Conservation (phyloP, 1,284 basidiomycete genomes). For the Melampsora larici-populina region DNA sequence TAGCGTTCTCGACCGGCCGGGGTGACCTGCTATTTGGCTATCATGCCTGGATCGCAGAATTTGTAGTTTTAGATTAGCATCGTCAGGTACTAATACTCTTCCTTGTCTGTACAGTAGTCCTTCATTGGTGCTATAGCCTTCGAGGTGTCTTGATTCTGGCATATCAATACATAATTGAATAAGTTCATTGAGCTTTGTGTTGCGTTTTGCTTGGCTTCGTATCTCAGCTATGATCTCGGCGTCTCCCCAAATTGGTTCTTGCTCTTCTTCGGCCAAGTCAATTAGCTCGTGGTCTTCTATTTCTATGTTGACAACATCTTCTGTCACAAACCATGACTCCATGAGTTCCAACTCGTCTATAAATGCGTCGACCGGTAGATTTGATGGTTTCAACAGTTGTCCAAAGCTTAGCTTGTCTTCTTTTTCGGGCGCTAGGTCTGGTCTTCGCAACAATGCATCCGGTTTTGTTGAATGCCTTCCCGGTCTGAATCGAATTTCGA, state of each 20-base stretch:
- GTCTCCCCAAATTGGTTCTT: neutral
- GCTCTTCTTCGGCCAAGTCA: neutral
- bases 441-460: neutral
- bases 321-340: neutral
- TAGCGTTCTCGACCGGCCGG: neutral
- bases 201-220: neutral
- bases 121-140: neutral
- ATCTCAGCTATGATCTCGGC: neutral
- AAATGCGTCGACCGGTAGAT: neutral
- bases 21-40: no score
- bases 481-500: neutral
- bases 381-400: neutral
- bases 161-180: no score
- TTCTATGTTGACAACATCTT: neutral
- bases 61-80: neutral
- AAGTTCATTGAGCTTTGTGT: no score
- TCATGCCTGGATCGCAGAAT: neutral
- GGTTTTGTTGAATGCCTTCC: neutral
- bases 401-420: neutral
- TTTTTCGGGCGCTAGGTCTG: neutral
- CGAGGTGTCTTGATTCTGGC: neutral
- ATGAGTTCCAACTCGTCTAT: neutral
- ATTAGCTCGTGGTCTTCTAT: neutral
- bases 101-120: neutral
- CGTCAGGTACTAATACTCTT: neutral